phyloP scores from a whole-genome alignment of 345 rosid species.

The Microcos paniculata region DNA sequence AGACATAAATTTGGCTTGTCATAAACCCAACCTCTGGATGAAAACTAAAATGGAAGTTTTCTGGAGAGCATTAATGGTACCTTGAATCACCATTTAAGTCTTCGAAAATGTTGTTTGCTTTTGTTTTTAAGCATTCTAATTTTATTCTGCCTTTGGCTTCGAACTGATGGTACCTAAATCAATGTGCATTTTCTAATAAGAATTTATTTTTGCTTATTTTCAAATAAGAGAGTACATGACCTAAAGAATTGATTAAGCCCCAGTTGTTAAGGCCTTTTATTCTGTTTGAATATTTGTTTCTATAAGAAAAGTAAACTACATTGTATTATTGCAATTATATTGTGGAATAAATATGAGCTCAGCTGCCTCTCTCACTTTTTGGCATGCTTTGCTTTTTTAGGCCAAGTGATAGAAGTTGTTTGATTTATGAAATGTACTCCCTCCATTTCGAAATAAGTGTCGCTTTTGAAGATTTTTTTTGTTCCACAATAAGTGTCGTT shows the following conservation, averaged over 20 bases:
- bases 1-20: too few species aligned
- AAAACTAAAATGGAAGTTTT: too few species aligned
- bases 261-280: background rate
- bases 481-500: too few species aligned
- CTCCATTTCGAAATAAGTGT: too few species aligned
- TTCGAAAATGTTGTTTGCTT: background rate
- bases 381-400: background rate
- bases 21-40: too few species aligned
- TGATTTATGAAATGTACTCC: background rate
- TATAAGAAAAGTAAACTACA: background rate
- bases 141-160: background rate
- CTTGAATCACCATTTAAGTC: too few species aligned
- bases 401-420: background rate
- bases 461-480: too few species aligned
- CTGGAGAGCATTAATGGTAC: too few species aligned
- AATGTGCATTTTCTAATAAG: background rate
- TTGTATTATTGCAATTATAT: background rate
- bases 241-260: background rate
- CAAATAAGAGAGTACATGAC: background rate
- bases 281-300: background rate
- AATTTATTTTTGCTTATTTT: background rate
- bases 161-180: background rate
- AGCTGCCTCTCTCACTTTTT: background rate
- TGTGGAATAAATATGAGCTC: background rate
- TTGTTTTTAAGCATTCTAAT: background rate